A percentile compares a stretch with the other conserved stretches of the same genome.
Evolutionary conservation across 805 yeast genomes (phyloP).

Genomic region (Metschnikowia gelsemii): DNA sequence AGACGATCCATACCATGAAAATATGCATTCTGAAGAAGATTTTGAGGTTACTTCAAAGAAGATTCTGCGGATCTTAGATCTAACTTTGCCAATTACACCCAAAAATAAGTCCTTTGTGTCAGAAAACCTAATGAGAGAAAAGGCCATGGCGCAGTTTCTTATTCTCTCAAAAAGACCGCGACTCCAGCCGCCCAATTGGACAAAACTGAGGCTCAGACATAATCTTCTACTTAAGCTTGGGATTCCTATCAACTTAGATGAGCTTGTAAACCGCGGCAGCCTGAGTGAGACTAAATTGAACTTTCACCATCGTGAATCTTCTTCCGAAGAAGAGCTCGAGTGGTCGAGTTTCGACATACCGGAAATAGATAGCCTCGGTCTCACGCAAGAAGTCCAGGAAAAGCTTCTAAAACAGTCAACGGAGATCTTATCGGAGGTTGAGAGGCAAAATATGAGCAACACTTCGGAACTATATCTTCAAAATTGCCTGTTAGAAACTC

Average conservation of each 20-base stretch:
- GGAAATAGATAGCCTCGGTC: conserved; percentile 29
- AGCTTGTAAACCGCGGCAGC: conserved; percentile 25
- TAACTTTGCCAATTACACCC: conserved; percentile 10
- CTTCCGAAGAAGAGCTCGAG: conserved; percentile 31
- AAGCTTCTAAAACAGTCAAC: conserved; percentile 27
- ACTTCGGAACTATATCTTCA: conserved; percentile 29
- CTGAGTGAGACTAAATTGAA: not conserved
- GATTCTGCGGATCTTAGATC: conserved; percentile 14
- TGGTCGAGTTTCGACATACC: conserved; percentile 41
- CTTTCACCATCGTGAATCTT: conserved; percentile 23
- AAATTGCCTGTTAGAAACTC: conserved; percentile 20
- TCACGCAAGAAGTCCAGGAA: conserved; percentile 29
- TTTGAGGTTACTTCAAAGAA: conserved; percentile 5
- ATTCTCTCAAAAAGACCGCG: conserved; percentile 50
- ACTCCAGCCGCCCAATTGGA: conserved; percentile 67
- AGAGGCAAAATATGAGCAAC: conserved; percentile 35
- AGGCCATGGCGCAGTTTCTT: conserved; percentile 43
- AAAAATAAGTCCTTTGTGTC: not conserved
- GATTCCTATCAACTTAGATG: conserved; percentile 71
- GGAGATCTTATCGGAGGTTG: conserved; percentile 30
- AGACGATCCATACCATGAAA: not conserved
- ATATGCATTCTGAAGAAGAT: not conserved
- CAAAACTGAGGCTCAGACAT: conserved; percentile 60
- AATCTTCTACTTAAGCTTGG: conserved; percentile 64
- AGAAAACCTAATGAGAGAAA: conserved; percentile 25